phyloP scores from a whole-genome alignment of 2,329 filamentous ascomycete genomes.

The Fusarium armeniacum region DNA sequence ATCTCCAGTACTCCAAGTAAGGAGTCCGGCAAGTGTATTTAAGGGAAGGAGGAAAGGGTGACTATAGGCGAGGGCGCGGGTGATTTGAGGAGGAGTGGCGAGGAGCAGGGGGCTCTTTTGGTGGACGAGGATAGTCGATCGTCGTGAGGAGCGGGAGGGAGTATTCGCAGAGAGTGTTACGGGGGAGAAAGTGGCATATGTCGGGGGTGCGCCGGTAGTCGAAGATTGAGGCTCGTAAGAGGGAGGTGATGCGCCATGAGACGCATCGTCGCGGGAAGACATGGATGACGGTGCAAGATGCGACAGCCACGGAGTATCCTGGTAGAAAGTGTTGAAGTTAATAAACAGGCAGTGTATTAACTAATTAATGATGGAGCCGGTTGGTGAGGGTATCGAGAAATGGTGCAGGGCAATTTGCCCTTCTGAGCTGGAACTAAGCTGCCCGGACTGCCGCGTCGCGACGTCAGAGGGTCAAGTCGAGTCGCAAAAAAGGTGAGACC shows the following conservation, averaged over 20 bases:
- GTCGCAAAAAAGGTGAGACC: constrained; percentile 30
- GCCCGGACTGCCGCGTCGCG: constrained; percentile 39
- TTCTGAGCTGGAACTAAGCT: constrained; percentile 22
- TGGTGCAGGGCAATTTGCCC: constrained; percentile 18
- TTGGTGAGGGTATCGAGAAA: not conserved
- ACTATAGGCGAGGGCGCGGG: constrained; percentile 92
- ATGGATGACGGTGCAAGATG: constrained; percentile 57
- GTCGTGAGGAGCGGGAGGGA: constrained; percentile 72
- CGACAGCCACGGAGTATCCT: constrained; percentile 66
- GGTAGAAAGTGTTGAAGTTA: constrained; percentile 33
- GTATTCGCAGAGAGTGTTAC: constrained; percentile 78
- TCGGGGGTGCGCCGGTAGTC: constrained; percentile 70
- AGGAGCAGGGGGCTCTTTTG: constrained; percentile 95
- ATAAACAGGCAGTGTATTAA: constrained; percentile 10
- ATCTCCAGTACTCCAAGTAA: constrained; percentile 95
- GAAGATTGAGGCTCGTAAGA: constrained; percentile 50
- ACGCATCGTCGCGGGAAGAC: constrained; percentile 58
- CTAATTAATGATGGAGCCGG: not conserved
- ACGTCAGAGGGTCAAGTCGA: constrained; percentile 42
- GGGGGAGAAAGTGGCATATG: constrained; percentile 91
- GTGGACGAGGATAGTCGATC: constrained; percentile 93
- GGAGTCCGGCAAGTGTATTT: constrained; percentile 84
- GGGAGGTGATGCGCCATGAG: constrained; percentile 54
- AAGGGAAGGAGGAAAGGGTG: constrained; percentile 93
- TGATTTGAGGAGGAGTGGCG: constrained; percentile 94